Evolutionary conservation across 768 basidiomycete genomes (phyloP).

Genomic region (Fistulinella prunicolor): DNA sequence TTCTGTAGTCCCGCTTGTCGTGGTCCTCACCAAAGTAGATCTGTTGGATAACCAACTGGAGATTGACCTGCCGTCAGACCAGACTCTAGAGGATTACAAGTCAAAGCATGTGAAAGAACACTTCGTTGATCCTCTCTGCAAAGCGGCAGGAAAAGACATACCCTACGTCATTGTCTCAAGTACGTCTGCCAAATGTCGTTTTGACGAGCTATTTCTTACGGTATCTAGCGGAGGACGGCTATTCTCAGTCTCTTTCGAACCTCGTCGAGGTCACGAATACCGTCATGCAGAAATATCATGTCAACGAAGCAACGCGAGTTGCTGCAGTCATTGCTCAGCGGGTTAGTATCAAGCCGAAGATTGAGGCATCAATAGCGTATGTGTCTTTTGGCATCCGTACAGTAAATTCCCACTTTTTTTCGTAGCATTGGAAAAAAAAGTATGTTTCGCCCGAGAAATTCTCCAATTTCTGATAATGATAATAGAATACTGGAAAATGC

Average conservation of each 20-base stretch:
- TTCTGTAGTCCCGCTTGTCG: conserved; percentile 8
- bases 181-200: not conserved
- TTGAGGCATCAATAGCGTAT: conserved; percentile 13
- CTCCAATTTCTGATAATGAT: not conserved
- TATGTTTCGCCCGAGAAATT: not conserved
- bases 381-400: not conserved
- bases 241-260: conserved; percentile 1
- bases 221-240: conserved; percentile 4
- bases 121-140: conserved; percentile 2
- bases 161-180: conserved; percentile 6
- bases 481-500: conserved; percentile 12
- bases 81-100: not conserved
- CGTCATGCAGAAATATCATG: conserved; percentile 5
- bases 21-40: conserved; percentile 18
- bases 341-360: conserved; percentile 14
- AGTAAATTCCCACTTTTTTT: not conserved
- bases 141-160: conserved; percentile 1
- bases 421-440: conserved; percentile 14
- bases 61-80: not conserved
- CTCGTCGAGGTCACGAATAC: conserved; percentile 2
- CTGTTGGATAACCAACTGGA: conserved; percentile 3
- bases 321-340: conserved; percentile 16
- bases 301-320: conserved; percentile 9
- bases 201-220: not conserved
- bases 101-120: not conserved